Evolutionary conservation across 768 basidiomycete species (phyloP), one percentile per base, ranked within the genome.

Genomic region (Udeniomyces megalosporus): DNA sequence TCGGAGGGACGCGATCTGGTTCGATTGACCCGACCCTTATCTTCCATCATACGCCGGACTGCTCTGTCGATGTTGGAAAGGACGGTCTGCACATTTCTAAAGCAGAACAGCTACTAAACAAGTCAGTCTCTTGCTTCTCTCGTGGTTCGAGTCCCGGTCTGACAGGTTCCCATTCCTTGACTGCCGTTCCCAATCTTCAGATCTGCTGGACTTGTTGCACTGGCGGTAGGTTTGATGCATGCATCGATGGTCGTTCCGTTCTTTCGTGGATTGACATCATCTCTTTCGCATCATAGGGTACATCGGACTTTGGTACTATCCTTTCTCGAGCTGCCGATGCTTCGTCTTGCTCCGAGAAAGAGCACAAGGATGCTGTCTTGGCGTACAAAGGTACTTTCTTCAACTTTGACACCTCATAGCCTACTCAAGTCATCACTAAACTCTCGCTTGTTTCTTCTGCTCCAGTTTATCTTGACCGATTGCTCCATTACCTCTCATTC

Each of bases 1-100:
- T 90, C 4, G 90, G 91, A 17, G 88, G 87, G 1, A 92, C 90
- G 1, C 83, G 91, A 53, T 80, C 83, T 15, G 90, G 91, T 10
- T 78, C 80, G 1, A 77, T 92, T 69, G 91, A 95, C 72, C 87
- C 89, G 15, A 83, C 82, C 46, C 79, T 91, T 55, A 84, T 93
- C 66, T 92, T 93, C 75, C 90, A 93, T 70, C 84, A 84, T 70
- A 85, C 71, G 77, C 79, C 61, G 2, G 64, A 71, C 15, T 69
- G 81, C 77, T 84, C 85, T 0, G 28, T 11, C 29, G 56, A 63
- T 35, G 62, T 55, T 17, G 55, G 29, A 17, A 84, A 85, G 67
- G 79, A 83, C 47, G 72, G 71, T 4, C 77, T 86, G 24, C 88
- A 87, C 11, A 72, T 76, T 1, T 70, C 74, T 29, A 73, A 75